Conservation (phyloP, 108 stramenopile species). For the Asterionellopsis glacialis region DNA sequence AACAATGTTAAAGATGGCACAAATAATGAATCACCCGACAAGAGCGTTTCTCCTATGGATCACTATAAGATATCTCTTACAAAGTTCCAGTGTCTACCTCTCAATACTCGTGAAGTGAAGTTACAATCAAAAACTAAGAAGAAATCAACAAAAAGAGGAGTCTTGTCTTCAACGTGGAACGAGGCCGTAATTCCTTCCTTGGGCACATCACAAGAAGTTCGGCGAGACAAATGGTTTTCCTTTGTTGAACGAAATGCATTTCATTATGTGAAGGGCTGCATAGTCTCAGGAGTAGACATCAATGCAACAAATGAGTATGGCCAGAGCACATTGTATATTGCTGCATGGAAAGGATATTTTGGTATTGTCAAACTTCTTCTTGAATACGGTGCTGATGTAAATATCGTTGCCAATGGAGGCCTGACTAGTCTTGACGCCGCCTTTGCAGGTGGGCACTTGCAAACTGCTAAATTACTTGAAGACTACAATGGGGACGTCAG, state of each 20-base stretch:
- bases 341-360: slow-evolving; percentile 55
- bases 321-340: slow-evolving; percentile 71
- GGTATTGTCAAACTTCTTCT: slow-evolving; percentile 38
- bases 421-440: slow-evolving; percentile 36
- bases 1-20: not conserved
- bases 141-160: slow-evolving; percentile 31
- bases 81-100: slow-evolving; percentile 42
- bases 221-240: slow-evolving; percentile 66
- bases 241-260: slow-evolving; percentile 42
- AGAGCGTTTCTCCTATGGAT: slow-evolving; percentile 9
- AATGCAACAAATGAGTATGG: slow-evolving; percentile 65
- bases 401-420: slow-evolving; percentile 50
- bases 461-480: slow-evolving; percentile 25
- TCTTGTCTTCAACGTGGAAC: slow-evolving; percentile 43
- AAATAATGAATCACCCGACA: not conserved
- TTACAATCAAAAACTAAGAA: slow-evolving; percentile 13
- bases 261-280: slow-evolving; percentile 46
- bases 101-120: slow-evolving; percentile 40
- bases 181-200: slow-evolving; percentile 44
- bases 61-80: slow-evolving; percentile 32
- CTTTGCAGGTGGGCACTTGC: slow-evolving; percentile 8
- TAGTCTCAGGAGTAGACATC: slow-evolving; percentile 65
- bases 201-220: slow-evolving; percentile 55
- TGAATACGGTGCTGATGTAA: slow-evolving; percentile 52
- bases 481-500: not conserved